Base-by-base conservation (phyloP, 768 basidiomycete genomes). In the Favolaschia claudopus region DNA sequence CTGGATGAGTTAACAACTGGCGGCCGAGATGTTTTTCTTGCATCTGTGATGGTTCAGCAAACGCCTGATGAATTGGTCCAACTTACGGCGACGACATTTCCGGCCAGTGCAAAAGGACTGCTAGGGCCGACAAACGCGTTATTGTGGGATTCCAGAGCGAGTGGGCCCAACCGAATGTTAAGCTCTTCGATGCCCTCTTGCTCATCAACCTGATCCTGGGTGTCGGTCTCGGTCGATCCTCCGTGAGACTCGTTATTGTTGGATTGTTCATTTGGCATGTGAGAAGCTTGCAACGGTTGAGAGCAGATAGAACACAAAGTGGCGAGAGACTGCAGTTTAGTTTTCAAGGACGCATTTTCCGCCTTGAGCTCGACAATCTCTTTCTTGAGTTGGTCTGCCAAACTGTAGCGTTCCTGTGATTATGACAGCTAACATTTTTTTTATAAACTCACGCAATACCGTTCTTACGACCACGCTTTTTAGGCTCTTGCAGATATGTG, bases 301-400 rank as follows among this genome's bases (percentile, higher is more conserved):
- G 46, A 48, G 46, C 46, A 48, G 17, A 48, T n/a, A 22, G 46
- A 48, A 32, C 46, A 48, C 8, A 48, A 32, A 7, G 46, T 32
- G 5, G n/a, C n/a, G n/a, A 48, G n/a, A 12, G 46, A 19, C 9
- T 32, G 46, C 27, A 48, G 46, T 67, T 80, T 81, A 45, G 72
- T 70, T 65, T 83, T 77, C 19, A 73, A 70, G 10, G 69, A 74
- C 1, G 76, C 73, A 27, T 87, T 65, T 60, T 83, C 77, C n/a
- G n/a, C n/a, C n/a, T n/a, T n/a, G n/a, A n/a, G n/a, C n/a, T n/a
- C n/a, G n/a, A n/a, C n/a, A n/a, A n/a, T n/a, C n/a, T n/a, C n/a
- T 48, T 72, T 74, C 76, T 85, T 82, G 29, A 89, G 79, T 36
- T 82, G 78, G 34, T 77, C 77, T 33, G 88, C 75, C 46, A 31